A percentile compares a stretch with the other conserved stretches of the same genome.
Conservation (phyloP, 352 stramenopile genomes). For the Pythium periplocum region DNA sequence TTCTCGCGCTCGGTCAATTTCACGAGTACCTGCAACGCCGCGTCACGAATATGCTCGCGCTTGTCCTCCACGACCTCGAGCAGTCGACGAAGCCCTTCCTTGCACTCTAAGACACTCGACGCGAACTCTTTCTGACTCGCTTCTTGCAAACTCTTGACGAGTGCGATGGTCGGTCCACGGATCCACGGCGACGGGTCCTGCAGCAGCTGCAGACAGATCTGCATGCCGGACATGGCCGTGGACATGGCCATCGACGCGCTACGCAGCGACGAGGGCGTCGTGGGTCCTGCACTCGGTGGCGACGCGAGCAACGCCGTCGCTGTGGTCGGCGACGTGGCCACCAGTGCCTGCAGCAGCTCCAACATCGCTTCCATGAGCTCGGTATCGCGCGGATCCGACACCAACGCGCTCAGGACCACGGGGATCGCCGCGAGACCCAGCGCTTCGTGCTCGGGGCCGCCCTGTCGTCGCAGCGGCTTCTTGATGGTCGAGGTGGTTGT, state of each 20-base stretch:
- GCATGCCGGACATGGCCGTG: slow-evolving; percentile 34
- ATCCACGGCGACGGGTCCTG: slow-evolving; percentile 82
- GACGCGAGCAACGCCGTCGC: slow-evolving; percentile 35
- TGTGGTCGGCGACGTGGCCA: slow-evolving; percentile 27
- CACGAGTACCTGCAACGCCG: slow-evolving; percentile 58
- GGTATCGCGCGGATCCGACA: slow-evolving; percentile 74
- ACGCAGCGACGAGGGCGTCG: slow-evolving; percentile 4
- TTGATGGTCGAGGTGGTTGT: not conserved
- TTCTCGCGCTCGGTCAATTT: slow-evolving; percentile 63
- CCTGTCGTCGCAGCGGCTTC: not conserved
- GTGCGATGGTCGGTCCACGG: slow-evolving; percentile 51
- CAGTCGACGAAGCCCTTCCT: slow-evolving; percentile 60
- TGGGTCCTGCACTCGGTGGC: not conserved
- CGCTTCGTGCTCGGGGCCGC: slow-evolving; percentile 29
- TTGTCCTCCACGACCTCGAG: slow-evolving; percentile 76
- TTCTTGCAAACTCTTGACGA: slow-evolving; percentile 58
- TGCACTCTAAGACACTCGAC: slow-evolving; percentile 40
- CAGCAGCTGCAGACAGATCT: slow-evolving; percentile 63
- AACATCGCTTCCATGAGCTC: slow-evolving; percentile 84
- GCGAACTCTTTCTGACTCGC: slow-evolving; percentile 44
- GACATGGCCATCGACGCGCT: slow-evolving; percentile 2
- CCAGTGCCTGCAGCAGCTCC: slow-evolving; percentile 58
- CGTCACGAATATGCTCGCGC: slow-evolving; percentile 78
- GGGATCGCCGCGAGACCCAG: slow-evolving; percentile 41
- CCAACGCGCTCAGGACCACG: slow-evolving; percentile 47